A percentile compares a stretch with the other conserved stretches of the same genome.
Evolutionary conservation across 495 filamentous ascomycete species (phyloP).

Genomic region (Xylaria palmicola): DNA sequence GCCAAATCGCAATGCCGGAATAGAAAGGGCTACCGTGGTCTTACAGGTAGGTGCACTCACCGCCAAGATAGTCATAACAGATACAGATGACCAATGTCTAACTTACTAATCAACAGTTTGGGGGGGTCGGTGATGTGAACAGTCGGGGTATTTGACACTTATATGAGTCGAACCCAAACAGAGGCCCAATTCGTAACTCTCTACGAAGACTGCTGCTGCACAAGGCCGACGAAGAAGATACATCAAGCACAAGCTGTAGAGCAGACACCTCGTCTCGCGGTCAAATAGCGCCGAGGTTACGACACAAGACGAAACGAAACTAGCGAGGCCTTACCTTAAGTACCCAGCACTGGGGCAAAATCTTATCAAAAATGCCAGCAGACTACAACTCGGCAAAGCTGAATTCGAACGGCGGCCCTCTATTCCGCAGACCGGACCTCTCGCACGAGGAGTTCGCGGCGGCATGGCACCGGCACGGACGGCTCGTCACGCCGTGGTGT

Average conservation of each 20-base stretch:
- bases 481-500: conserved; percentile 3
- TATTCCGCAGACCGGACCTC: conserved; percentile 13
- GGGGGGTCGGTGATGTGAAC: background rate
- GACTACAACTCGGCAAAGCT: background rate
- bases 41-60: no score
- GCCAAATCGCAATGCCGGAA: background rate
- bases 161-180: background rate
- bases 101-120: background rate
- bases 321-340: background rate
- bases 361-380: background rate
- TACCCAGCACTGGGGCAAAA: no score
- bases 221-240: background rate
- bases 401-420: background rate
- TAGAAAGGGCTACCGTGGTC: no score
- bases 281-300: background rate
- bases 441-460: conserved; percentile 9
- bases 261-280: background rate
- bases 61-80: no score
- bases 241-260: background rate
- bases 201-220: no score
- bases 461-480: conserved; percentile 13
- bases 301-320: background rate
- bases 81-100: background rate
- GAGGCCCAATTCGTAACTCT: no score
- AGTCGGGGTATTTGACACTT: background rate